phyloP scores from a whole-genome alignment of 306 rosid species.

The Hippophae tibetana region DNA sequence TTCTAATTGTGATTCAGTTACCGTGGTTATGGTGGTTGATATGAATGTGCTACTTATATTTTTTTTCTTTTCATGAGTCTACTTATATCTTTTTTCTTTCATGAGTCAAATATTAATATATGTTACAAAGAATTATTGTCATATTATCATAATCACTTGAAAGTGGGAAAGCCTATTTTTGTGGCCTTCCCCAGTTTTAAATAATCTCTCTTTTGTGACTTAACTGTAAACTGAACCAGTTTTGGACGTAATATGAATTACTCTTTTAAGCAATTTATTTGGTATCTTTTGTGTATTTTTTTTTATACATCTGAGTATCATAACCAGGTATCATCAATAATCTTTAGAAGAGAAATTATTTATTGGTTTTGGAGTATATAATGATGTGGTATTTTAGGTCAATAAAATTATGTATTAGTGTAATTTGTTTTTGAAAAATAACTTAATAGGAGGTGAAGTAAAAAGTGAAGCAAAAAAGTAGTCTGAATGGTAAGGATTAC shows the following conservation, averaged over 20 bases:
- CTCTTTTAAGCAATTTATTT: constrained; percentile 8
- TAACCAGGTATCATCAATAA: constrained; percentile 10
- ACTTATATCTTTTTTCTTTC: constrained; percentile 33
- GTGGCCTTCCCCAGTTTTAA: constrained; percentile 43
- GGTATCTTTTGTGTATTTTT: neutral
- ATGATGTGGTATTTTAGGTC: no score
- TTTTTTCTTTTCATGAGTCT: constrained; percentile 20
- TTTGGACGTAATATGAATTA: constrained; percentile 22
- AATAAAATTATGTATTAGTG: no score
- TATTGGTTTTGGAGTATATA: no score
- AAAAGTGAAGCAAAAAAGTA: no score
- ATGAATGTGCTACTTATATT: no score
- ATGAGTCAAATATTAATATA: constrained; percentile 26
- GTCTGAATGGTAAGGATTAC: no score
- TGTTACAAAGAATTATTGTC: constrained; percentile 31
- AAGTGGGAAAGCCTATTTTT: constrained; percentile 56
- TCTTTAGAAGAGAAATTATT: neutral
- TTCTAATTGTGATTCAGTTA: constrained; percentile 32
- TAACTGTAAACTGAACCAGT: constrained; percentile 27
- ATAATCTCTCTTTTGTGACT: constrained; percentile 23
- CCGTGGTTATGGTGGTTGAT: constrained; percentile 41
- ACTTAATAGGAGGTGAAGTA: no score
- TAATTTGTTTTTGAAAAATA: no score
- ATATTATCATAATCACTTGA: constrained; percentile 18
- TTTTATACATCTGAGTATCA: neutral